Evolutionary conservation across 2,329 filamentous ascomycete genomes (phyloP).

Genomic region (Calonectria pauciramosa): DNA sequence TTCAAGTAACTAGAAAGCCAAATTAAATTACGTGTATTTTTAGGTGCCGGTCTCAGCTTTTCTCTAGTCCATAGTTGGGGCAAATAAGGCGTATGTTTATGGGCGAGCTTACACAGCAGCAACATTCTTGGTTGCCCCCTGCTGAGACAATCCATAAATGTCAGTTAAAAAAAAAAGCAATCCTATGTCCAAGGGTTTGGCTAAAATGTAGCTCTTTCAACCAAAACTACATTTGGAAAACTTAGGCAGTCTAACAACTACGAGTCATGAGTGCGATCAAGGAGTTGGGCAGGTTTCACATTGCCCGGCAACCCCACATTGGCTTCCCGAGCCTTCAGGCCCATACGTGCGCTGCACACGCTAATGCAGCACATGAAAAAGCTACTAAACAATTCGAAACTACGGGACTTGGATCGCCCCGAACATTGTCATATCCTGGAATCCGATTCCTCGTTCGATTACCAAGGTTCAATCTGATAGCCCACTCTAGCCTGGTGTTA

Average conservation of each 20-base stretch:
- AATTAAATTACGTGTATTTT: not conserved
- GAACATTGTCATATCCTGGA: not conserved
- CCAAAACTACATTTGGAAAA: not conserved
- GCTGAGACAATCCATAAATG: not conserved
- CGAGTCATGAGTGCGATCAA: not conserved
- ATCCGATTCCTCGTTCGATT: not conserved
- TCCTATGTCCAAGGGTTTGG: no score
- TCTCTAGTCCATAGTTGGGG: not conserved
- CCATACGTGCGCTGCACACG: not conserved
- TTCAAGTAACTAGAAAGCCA: not conserved
- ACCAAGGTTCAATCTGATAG: not conserved
- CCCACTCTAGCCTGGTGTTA: not conserved
- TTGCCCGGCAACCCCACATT: not conserved
- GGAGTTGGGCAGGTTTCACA: no score
- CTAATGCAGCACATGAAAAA: not conserved
- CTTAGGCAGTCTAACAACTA: not conserved
- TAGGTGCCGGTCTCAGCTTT: not conserved
- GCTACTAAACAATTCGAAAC: not conserved
- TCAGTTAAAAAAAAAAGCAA: no score
- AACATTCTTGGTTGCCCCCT: not conserved
- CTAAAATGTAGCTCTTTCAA: not conserved
- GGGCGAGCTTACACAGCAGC: not conserved
- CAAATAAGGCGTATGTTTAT: not conserved
- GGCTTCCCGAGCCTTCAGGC: no score
- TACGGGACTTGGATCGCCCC: no score